phyloP scores from a whole-genome alignment of 75 land plant species.

The Pinus tabuliformis region DNA sequence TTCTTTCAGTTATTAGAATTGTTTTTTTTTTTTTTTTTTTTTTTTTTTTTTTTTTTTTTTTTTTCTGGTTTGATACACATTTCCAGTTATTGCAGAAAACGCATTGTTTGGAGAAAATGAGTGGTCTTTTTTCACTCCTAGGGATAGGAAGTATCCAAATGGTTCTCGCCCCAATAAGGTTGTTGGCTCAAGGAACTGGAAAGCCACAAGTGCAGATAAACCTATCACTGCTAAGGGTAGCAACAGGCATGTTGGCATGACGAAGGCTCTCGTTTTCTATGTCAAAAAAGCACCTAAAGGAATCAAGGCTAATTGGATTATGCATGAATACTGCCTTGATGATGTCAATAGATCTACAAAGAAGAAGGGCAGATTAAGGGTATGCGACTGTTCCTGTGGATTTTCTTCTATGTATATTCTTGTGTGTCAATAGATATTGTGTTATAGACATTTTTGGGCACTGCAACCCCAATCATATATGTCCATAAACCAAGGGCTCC shows the following conservation, averaged over 20 bases:
- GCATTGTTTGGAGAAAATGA: conserved; percentile 15
- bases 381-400: background rate
- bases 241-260: conserved; percentile 12
- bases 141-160: conserved; percentile 22
- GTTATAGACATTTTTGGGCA: no score
- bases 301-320: conserved; percentile 20
- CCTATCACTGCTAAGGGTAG: background rate
- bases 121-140: conserved; percentile 11
- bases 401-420: background rate
- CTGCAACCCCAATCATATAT: no score
- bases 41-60: no score
- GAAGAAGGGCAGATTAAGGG: conserved; percentile 11
- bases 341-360: conserved; percentile 7
- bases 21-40: no score
- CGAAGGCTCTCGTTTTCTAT: conserved; percentile 18
- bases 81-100: background rate
- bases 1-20: no score
- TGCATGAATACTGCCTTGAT: conserved; percentile 17
- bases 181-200: conserved; percentile 17
- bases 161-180: conserved; percentile 16
- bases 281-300: conserved; percentile 19
- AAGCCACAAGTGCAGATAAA: conserved; percentile 19
- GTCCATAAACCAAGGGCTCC: no score
- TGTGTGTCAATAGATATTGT: background rate
- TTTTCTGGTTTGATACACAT: background rate